A percentile compares a stretch with the other conserved stretches of the same genome.
These are phyloP conservation scores for Trichoderma aggressivum DNA, from an alignment of 2,329 filamentous ascomycete species.

Conservation along the genomic window DNA sequence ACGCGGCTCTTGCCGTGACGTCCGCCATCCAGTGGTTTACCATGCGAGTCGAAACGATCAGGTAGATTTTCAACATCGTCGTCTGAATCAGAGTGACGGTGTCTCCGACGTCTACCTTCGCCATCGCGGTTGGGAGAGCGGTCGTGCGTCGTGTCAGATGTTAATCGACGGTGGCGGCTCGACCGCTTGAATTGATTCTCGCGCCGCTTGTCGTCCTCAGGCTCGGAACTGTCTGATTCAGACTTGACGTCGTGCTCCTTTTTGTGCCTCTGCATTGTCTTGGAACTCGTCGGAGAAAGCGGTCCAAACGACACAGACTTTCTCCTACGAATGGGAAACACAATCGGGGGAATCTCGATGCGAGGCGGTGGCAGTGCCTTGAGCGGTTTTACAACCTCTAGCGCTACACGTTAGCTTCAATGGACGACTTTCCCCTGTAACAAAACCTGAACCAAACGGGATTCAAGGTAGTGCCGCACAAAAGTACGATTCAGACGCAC, in stretches of 20 bases:
- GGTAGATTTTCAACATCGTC: conserved; percentile 42
- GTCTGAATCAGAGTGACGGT: conserved; percentile 28
- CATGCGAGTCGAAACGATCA: conserved; percentile 45
- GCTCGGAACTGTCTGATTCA: conserved; percentile 21
- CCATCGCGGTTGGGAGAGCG: conserved; percentile 25
- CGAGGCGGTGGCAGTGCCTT: conserved; percentile 12
- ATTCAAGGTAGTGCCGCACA: conserved; percentile 7
- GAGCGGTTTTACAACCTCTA: conserved; percentile 31
- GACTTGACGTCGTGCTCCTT: conserved; percentile 31
- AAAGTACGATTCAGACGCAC: conserved; percentile 36
- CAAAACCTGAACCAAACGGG: not conserved
- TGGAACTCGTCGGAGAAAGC: conserved; percentile 48
- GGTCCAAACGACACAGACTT: conserved; percentile 49
- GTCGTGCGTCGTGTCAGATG: conserved; percentile 36
- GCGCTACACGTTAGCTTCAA: not conserved
- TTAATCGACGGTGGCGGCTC: conserved; percentile 26
- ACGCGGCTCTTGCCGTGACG: conserved; percentile 23
- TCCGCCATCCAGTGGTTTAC: conserved; percentile 37
- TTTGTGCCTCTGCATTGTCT: conserved; percentile 43
- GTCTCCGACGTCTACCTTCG: not conserved
- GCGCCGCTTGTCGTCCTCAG: conserved; percentile 21
- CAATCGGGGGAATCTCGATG: conserved; percentile 2
- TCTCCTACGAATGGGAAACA: conserved; percentile 17
- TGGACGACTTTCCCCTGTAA: not conserved
- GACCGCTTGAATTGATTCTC: conserved; percentile 23